Evolutionary conservation across 352 stramenopile species (phyloP).

Genomic region (Phytopythium chamaehyphon): DNA sequence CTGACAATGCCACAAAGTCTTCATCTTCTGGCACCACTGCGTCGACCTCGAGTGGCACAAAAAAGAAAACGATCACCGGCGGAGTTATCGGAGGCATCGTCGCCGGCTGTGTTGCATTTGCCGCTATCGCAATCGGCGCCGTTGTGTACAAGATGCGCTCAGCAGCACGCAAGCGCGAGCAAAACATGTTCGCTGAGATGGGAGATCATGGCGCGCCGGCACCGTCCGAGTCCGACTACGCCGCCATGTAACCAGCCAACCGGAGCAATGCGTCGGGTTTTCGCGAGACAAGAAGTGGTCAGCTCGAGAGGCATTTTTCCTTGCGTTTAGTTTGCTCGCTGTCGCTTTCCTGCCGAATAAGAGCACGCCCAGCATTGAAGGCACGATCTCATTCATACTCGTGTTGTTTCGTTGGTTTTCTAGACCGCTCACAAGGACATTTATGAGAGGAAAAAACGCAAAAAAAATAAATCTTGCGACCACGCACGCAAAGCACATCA

Average conservation of each 20-base stretch:
- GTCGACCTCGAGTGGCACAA: not conserved
- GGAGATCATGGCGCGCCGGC: slow-evolving; percentile 2
- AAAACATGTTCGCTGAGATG: slow-evolving; percentile 9
- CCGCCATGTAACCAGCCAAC: slow-evolving; percentile 4
- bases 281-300: too few species aligned
- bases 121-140: not conserved
- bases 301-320: too few species aligned
- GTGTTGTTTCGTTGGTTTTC: too few species aligned
- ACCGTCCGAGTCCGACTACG: slow-evolving; percentile 7
- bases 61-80: not conserved
- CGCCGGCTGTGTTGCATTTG: not conserved
- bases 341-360: too few species aligned
- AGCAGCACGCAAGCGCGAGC: slow-evolving; percentile 5
- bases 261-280: too few species aligned
- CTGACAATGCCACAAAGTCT: not conserved
- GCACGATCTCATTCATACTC: too few species aligned
- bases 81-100: slow-evolving; percentile 3
- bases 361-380: too few species aligned
- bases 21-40: not conserved
- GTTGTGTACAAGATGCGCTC: slow-evolving; percentile 8
- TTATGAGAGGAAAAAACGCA: too few species aligned
- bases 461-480: too few species aligned
- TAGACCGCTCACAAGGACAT: too few species aligned
- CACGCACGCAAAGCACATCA: not conserved
- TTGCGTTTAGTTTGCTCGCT: too few species aligned